These are phyloP conservation scores for Rhizophora mangle DNA, from an alignment of 345 rosid genomes.

Conservation along the genomic window DNA sequence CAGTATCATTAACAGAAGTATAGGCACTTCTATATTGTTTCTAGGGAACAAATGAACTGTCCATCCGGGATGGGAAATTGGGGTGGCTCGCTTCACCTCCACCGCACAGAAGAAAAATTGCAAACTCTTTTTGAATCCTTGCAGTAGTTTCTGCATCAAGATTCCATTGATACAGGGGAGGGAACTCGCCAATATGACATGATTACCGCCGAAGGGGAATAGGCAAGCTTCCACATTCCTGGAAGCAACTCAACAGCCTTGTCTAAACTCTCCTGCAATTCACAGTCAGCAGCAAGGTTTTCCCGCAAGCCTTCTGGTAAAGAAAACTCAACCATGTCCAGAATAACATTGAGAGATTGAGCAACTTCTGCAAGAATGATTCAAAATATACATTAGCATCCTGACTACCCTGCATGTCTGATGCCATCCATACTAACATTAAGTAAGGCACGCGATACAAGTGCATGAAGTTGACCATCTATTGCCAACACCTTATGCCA, in stretches of 20 bases:
- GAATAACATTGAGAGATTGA: constrained; percentile 65
- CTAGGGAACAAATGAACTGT: constrained; percentile 68
- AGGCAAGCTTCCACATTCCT: constrained; percentile 69
- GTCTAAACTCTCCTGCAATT: constrained; percentile 68
- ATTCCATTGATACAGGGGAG: constrained; percentile 67
- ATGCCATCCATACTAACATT: not conserved
- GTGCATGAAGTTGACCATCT: not conserved
- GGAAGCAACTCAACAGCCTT: constrained; percentile 88
- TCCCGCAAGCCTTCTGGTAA: constrained; percentile 66
- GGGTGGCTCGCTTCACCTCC: constrained; percentile 82
- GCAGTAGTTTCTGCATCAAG: constrained; percentile 58
- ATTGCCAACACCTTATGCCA: not conserved
- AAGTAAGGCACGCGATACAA: not conserved
- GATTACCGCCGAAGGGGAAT: constrained; percentile 52
- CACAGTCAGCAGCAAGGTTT: constrained; percentile 60
- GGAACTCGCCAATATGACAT: constrained; percentile 67
- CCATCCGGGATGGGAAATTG: constrained; percentile 60
- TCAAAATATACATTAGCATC: constrained; percentile 27
- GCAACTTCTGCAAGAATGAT: constrained; percentile 79
- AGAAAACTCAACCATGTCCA: constrained; percentile 77
- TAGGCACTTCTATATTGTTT: constrained; percentile 75
- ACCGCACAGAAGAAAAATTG: constrained; percentile 63
- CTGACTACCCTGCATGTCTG: not conserved
- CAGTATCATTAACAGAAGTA: constrained; percentile 71
- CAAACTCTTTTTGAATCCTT: constrained; percentile 69